These are phyloP conservation scores for Coemansia sp. DNA, from an alignment of 192 early-diverging fungal species.

Conservation along the genomic window DNA sequence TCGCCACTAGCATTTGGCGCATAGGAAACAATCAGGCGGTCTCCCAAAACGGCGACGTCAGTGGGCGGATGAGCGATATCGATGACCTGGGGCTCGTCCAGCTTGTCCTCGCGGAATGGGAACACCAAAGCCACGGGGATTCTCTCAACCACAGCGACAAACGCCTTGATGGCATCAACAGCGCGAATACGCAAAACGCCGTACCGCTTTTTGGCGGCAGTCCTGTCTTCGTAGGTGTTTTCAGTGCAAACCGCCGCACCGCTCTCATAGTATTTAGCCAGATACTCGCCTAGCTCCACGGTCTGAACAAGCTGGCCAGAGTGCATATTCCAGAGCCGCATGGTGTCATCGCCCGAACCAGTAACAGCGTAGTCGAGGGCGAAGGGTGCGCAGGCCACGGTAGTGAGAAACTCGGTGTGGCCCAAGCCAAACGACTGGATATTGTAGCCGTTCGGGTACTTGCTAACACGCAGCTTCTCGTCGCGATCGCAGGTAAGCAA, in stretches of 20 bases:
- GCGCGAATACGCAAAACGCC: constrained; percentile 45
- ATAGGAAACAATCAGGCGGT: constrained; percentile 27
- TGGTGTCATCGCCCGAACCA: constrained; percentile 78
- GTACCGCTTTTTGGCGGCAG: constrained; percentile 29
- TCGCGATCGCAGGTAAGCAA: constrained; percentile 94
- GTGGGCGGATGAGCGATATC: constrained; percentile 28
- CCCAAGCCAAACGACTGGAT: constrained; percentile 89
- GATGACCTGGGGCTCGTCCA: constrained; percentile 15
- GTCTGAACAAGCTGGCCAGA: constrained; percentile 66
- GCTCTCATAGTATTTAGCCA: constrained; percentile 33
- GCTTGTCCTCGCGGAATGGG: constrained; percentile 10
- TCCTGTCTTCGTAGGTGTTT: constrained; percentile 34
- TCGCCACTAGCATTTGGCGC: constrained; percentile 2
- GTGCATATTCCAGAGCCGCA: constrained; percentile 73
- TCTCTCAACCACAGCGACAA: constrained; percentile 37
- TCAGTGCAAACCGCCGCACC: constrained; percentile 16
- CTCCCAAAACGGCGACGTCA: constrained; percentile 24
- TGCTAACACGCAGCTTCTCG: constrained; percentile 95
- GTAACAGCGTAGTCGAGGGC: constrained; percentile 63
- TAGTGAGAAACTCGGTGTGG: constrained; percentile 80
- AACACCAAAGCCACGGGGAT: constrained; percentile 36
- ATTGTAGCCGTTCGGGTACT: constrained; percentile 84
- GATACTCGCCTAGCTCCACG: constrained; percentile 55
- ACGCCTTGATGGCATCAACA: constrained; percentile 10
- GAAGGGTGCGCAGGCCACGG: constrained; percentile 60